A percentile compares a stretch with the other conserved stretches of the same genome.
These are phyloP conservation scores for Gentiana straminea DNA, from an alignment of 257 asterid genomes.

Conservation along the genomic window DNA sequence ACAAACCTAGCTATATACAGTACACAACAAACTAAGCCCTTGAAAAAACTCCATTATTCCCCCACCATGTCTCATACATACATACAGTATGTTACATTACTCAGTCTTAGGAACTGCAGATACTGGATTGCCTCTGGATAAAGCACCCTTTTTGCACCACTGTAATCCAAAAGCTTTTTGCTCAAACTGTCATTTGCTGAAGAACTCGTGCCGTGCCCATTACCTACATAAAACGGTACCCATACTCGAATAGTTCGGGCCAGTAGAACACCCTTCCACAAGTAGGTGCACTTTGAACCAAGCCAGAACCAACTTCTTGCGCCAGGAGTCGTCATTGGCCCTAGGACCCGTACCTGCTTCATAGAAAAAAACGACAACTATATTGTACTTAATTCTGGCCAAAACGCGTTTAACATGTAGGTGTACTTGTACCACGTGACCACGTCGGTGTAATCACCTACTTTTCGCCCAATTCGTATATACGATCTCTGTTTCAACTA, in stretches of 20 bases:
- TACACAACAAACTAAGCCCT: too few species aligned
- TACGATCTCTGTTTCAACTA: too few species aligned
- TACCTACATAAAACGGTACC: constrained; percentile 11
- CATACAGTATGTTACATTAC: background rate
- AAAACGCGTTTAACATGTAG: too few species aligned
- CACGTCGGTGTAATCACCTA: too few species aligned
- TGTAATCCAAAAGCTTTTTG: constrained; percentile 22
- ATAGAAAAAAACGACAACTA: too few species aligned
- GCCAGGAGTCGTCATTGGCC: too few species aligned
- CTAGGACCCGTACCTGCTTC: too few species aligned
- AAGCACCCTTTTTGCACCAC: constrained; percentile 12
- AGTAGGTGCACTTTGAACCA: constrained; percentile 24
- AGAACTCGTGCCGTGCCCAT: constrained; percentile 2
- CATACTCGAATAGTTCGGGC: constrained; percentile 21
- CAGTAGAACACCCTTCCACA: constrained; percentile 19
- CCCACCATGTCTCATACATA: too few species aligned
- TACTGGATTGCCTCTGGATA: constrained; percentile 19
- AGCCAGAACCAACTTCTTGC: constrained; percentile 1
- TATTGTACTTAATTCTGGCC: too few species aligned
- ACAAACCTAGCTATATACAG: constrained; percentile 12
- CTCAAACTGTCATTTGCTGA: constrained; percentile 10
- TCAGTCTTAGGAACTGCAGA: constrained; percentile 9
- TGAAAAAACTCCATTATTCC: too few species aligned
- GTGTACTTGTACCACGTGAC: too few species aligned
- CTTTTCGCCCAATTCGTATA: too few species aligned